A percentile compares a stretch with the other conserved stretches of the same genome.
phyloP scores from a whole-genome alignment of 768 basidiomycete genomes.

The Thelephora ganbajun region DNA sequence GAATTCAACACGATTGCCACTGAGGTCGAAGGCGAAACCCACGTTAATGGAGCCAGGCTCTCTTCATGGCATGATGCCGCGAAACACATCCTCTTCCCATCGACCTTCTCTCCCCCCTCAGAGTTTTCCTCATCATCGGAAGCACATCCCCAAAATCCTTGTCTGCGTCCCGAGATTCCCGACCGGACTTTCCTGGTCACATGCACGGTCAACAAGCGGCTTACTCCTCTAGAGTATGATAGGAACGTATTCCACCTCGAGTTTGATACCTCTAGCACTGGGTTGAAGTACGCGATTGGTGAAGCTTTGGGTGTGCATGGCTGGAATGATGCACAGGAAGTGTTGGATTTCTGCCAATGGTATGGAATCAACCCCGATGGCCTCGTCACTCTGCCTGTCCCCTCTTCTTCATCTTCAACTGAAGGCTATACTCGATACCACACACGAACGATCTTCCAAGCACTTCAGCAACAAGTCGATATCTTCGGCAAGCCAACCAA shows the following conservation, averaged over 20 bases:
- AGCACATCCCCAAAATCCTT: slow-evolving; percentile 43
- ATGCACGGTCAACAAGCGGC: slow-evolving; percentile 84
- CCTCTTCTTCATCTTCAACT: slow-evolving; percentile 20
- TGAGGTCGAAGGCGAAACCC: slow-evolving; percentile 43
- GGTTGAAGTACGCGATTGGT: slow-evolving; percentile 88
- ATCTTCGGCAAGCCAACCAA: slow-evolving; percentile 94
- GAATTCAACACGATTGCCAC: slow-evolving; percentile 65
- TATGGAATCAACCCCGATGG: slow-evolving; percentile 76
- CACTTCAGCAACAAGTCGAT: slow-evolving; percentile 92
- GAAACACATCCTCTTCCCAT: slow-evolving; percentile 79
- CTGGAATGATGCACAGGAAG: slow-evolving; percentile 89
- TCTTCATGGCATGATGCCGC: slow-evolving; percentile 77
- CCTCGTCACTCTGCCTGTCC: slow-evolving; percentile 71
- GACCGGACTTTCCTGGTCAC: slow-evolving; percentile 91
- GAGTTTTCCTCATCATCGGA: slow-evolving; percentile 21
- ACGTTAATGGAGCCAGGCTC: slow-evolving; percentile 45
- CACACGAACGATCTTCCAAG: slow-evolving; percentile 90
- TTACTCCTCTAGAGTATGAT: slow-evolving; percentile 91
- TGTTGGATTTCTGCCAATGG: slow-evolving; percentile 80
- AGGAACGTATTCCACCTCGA: slow-evolving; percentile 99
- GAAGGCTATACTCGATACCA: slow-evolving; percentile 52
- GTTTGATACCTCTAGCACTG: slow-evolving; percentile 84
- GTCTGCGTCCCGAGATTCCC: slow-evolving; percentile 71
- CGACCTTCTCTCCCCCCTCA: slow-evolving; percentile 49
- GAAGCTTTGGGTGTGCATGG: slow-evolving; percentile 96